phyloP scores from a whole-genome alignment of 2,329 filamentous ascomycete species.

The Nectriaceae sp. region DNA sequence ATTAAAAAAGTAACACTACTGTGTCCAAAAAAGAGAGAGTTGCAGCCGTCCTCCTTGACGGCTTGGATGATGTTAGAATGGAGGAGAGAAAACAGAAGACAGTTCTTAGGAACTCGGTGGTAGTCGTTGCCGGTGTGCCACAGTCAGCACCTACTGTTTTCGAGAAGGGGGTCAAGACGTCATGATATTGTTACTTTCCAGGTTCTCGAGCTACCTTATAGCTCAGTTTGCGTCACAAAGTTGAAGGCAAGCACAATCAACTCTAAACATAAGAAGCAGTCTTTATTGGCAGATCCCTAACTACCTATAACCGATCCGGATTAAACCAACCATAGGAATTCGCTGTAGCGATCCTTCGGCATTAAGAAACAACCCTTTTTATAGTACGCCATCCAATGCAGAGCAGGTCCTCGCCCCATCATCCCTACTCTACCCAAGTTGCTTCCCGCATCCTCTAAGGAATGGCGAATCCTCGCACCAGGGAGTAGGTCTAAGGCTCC shows the following conservation, averaged over 20 bases:
- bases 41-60: not conserved
- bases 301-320: slow-evolving; percentile 17
- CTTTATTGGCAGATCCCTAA: slow-evolving; percentile 23
- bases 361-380: slow-evolving; percentile 35
- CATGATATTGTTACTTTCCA: too few relatives aligned
- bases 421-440: slow-evolving; percentile 40
- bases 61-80: not conserved
- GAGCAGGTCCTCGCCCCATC: slow-evolving; percentile 51
- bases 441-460: slow-evolving; percentile 15
- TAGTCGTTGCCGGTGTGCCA: too few relatives aligned
- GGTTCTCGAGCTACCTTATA: too few relatives aligned
- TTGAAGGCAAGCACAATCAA: not conserved
- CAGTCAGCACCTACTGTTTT: too few relatives aligned
- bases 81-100: too few relatives aligned
- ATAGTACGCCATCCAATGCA: slow-evolving; percentile 53
- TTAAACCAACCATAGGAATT: slow-evolving; percentile 15
- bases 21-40: slow-evolving; percentile 9
- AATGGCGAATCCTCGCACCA: slow-evolving; percentile 26
- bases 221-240: too few relatives aligned
- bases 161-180: too few relatives aligned
- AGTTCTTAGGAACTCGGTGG: too few relatives aligned
- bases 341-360: slow-evolving; percentile 9
- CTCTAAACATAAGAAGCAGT: slow-evolving; percentile 13
- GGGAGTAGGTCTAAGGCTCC: slow-evolving; percentile 51
- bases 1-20: slow-evolving; percentile 7